Base-by-base conservation (phyloP, 371 early-diverging fungal genomes). In the Zopfochytrium polystomum region DNA sequence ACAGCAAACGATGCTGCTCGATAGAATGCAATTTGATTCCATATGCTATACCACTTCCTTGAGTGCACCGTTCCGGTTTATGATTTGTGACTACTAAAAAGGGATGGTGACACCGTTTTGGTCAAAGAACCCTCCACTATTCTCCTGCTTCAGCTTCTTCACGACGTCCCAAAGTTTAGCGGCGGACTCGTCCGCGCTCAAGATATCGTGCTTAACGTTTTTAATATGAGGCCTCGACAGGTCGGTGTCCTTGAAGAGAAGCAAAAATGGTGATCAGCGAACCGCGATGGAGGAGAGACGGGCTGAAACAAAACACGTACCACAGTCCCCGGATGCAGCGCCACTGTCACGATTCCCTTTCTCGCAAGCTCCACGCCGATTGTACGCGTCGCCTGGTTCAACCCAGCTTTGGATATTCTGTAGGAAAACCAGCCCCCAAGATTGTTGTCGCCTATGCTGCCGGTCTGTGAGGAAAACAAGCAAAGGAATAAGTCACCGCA, bases 361-460 rank as follows among this genome's bases (percentile, higher is more conserved):
- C 65, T 30, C 4, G 43, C 55, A n/a, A 68, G 47, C 55, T 68
- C 68, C 34, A 58, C 50, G 15, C 59, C 32, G 42, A 65, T n/a
- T 1, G 67, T 63, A 29, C 47, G 55, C 32, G 55, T 63, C 29
- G 65, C 13, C 46, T 58, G 63, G 55, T 72, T 72, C 31, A 63
- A 33, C 0, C 58, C 72, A 5, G 72, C 66, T 43, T 72, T 72
- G 31, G 60, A 55, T 35, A 60, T 49, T 2, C 72, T 46, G 62
- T 72, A 72, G 15, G 63, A 60, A 43, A 58, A 59, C 66, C 66
- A 68, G 2, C 72, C 72, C 0, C 72, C 72, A 7, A 65, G 46
- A 7, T 33, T 55, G 47, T 68, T 72, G 52, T 68, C 65, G 6
- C 52, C 65, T 23, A 63, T 63, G 38, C 38, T 38, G 18, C 38